A percentile compares a stretch with the other conserved stretches of the same genome.
Conservation (phyloP, 331 rosid genomes). For the Erythrophleum ivorense region DNA sequence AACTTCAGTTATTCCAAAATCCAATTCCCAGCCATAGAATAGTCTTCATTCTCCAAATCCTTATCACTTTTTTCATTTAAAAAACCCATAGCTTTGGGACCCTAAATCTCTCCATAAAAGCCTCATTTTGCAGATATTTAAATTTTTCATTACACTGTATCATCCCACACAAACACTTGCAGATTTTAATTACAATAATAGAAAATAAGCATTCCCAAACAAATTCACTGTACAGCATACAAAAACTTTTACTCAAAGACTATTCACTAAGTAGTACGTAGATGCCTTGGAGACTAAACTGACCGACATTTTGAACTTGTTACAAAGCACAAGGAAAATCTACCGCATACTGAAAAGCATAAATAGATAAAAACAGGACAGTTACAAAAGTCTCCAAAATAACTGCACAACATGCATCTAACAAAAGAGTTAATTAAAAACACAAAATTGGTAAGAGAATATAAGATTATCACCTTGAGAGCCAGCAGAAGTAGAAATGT, state of each 20-base stretch:
- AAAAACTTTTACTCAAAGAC: slow-evolving; percentile 21
- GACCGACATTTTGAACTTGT: slow-evolving; percentile 10
- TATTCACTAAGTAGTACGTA: slow-evolving; percentile 1
- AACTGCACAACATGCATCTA: slow-evolving; percentile 17
- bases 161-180: slow-evolving; percentile 24
- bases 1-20: background rate
- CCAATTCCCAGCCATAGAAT: background rate
- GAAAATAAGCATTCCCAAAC: slow-evolving; percentile 24
- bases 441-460: slow-evolving; percentile 7
- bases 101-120: background rate
- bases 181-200: slow-evolving; percentile 17
- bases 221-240: background rate
- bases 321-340: slow-evolving; percentile 14
- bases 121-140: slow-evolving; percentile 14
- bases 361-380: slow-evolving; percentile 8
- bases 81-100: background rate
- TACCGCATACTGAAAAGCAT: slow-evolving; percentile 15
- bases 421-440: background rate
- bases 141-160: background rate
- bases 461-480: slow-evolving; percentile 69
- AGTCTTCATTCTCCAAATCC: background rate
- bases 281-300: background rate
- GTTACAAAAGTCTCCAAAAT: background rate
- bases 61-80: background rate
- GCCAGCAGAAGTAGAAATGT: slow-evolving; percentile 95